Percentiles rank a stretch among this genome's conserved stretches.
phyloP scores from a whole-genome alignment of 2,329 filamentous ascomycete genomes.

The Sarocladium oryzae region DNA sequence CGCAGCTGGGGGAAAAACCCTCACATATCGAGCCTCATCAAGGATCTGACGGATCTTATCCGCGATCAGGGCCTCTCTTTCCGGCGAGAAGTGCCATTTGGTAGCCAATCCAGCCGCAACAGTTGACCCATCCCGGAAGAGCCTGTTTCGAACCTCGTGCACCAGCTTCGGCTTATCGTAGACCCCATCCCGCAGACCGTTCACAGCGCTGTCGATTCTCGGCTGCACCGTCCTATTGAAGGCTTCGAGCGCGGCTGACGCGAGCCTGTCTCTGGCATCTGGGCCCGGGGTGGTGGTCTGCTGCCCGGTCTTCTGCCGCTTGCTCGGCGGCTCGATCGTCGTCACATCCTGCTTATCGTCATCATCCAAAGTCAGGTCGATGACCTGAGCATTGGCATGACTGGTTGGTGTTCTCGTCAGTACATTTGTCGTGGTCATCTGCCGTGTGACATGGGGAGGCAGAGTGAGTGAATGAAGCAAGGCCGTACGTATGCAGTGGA shows the following conservation, averaged over 20 bases:
- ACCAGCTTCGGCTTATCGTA: not conserved
- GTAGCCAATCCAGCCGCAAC: not conserved
- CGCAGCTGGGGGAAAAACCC: not conserved
- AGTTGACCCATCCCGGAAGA: not conserved
- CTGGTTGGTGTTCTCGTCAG: not conserved
- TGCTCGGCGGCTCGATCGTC: slow-evolving; percentile 1
- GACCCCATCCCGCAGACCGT: not conserved
- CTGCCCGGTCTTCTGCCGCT: not conserved
- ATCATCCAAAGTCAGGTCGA: slow-evolving; percentile 4
- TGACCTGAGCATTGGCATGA: slow-evolving; percentile 1
- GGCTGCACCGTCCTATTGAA: not conserved
- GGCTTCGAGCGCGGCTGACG: not conserved
- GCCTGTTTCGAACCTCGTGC: not conserved
- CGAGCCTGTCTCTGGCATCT: not conserved
- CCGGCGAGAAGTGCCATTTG: not conserved
- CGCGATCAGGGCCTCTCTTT: not conserved
- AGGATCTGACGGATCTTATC: not conserved
- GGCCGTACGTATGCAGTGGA: too few relatives aligned
- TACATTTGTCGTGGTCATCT: not conserved
- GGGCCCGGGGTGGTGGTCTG: not conserved
- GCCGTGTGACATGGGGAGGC: not conserved
- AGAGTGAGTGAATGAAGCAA: not conserved
- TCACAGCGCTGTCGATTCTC: not conserved
- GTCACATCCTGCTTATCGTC: too few relatives aligned
- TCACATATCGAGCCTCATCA: not conserved